Evolutionary conservation across 441 rosid species (phyloP).

Genomic region (Adansonia grandidieri): DNA sequence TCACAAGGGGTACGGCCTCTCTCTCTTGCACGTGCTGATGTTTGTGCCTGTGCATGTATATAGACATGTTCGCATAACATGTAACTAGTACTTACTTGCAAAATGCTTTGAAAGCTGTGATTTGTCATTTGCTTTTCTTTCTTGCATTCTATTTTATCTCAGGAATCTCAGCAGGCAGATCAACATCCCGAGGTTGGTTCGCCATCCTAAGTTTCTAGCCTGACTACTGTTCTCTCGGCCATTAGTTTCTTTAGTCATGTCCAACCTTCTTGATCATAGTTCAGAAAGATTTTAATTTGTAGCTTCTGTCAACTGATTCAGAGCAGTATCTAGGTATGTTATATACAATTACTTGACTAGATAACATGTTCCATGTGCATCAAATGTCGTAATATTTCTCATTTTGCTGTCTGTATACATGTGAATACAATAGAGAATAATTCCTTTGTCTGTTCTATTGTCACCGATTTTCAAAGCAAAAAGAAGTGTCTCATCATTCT

Average conservation of each 20-base stretch:
- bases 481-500: not conserved
- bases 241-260: not conserved
- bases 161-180: conserved; percentile 15
- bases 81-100: not conserved
- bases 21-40: not conserved
- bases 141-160: not conserved
- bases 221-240: not conserved
- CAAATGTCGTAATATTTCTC: not conserved
- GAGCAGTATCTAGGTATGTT: not conserved
- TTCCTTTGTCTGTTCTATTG: not conserved
- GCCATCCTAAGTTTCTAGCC: not conserved
- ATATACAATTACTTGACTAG: not conserved
- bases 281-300: not conserved
- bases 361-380: conserved; percentile 7
- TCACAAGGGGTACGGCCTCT: conserved; percentile 23
- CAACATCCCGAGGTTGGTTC: conserved; percentile 1
- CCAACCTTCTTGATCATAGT: conserved; percentile 14
- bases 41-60: not conserved
- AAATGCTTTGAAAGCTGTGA: conserved; percentile 15
- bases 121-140: not conserved
- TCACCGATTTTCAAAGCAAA: not conserved
- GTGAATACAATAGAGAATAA: not conserved
- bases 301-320: not conserved
- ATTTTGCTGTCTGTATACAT: conserved; percentile 10
- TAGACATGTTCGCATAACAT: not conserved